These are phyloP conservation scores for Curvularia verruculosa DNA, from an alignment of 2,329 filamentous ascomycete species.

Conservation along the genomic window DNA sequence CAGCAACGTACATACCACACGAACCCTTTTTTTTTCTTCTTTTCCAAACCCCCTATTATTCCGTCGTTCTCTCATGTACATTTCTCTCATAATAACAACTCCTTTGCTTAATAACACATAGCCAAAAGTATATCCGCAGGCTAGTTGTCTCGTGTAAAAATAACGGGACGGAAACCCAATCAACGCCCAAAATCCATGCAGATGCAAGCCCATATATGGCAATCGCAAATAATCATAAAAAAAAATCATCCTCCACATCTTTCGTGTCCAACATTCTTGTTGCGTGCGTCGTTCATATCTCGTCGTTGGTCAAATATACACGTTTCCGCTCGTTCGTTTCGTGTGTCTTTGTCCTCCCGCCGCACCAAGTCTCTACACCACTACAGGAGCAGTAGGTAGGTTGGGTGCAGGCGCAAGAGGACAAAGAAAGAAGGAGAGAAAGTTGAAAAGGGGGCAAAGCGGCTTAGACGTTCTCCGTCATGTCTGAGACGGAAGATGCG, in stretches of 20 bases:
- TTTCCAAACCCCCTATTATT: not conserved
- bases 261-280: not conserved
- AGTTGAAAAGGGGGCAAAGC: not conserved
- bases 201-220: not conserved
- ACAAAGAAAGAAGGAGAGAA: not conserved
- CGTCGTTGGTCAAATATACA: not conserved
- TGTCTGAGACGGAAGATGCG: constrained; percentile 38
- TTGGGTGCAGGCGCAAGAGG: not conserved
- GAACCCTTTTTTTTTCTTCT: not conserved
- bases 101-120: not conserved
- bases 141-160: not conserved
- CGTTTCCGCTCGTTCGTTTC: not conserved
- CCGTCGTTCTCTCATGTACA: not conserved
- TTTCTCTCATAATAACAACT: not conserved
- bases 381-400: not conserved
- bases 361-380: not conserved
- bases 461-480: constrained; percentile 27
- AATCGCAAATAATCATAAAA: not conserved
- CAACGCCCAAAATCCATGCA: not conserved
- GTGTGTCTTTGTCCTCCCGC: not conserved
- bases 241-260: not conserved
- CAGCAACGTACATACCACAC: not conserved
- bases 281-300: not conserved
- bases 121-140: not conserved
- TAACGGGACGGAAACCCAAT: not conserved